Conservation (phyloP, 495 filamentous ascomycete species). For the Aspergillus biplanus region DNA sequence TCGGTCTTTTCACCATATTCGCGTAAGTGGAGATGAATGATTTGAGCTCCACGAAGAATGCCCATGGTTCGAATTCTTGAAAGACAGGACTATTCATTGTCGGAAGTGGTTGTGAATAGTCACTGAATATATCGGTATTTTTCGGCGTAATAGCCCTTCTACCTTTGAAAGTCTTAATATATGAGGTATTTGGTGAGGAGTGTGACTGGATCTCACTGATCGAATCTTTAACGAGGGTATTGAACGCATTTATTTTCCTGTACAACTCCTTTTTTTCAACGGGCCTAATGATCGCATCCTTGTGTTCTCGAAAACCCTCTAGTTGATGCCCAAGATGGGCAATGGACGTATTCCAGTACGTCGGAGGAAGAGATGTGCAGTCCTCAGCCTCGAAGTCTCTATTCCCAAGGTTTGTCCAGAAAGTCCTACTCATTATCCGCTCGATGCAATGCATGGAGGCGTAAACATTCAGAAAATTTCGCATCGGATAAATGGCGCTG, state of each 20-base stretch:
- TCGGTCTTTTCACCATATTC: slow-evolving; percentile 22
- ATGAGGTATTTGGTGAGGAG: too few species aligned
- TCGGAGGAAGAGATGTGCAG: neutral
- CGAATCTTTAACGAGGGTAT: neutral
- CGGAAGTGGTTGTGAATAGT: neutral
- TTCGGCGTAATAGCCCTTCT: too few species aligned
- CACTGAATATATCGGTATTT: too few species aligned
- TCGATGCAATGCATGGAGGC: slow-evolving; percentile 22
- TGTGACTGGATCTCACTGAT: too few species aligned
- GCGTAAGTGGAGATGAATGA: slow-evolving; percentile 26
- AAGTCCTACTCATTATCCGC: slow-evolving; percentile 39
- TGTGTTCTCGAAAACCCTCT: slow-evolving; percentile 11
- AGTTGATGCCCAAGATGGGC: slow-evolving; percentile 14
- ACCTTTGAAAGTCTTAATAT: too few species aligned
- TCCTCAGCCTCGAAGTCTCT: neutral
- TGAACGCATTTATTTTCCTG: neutral
- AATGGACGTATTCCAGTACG: slow-evolving; percentile 4
- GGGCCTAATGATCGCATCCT: slow-evolving; percentile 6
- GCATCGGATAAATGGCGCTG: slow-evolving; percentile 1
- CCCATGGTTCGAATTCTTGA: slow-evolving; percentile 3
- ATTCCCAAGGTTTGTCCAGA: slow-evolving; percentile 33
- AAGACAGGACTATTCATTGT: neutral
- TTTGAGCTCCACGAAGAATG: slow-evolving; percentile 19
- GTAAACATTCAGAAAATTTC: slow-evolving; percentile 11
- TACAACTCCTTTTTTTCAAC: neutral